Percentiles rank a stretch among this genome's conserved stretches.
Evolutionary conservation across 73 alveolate species (phyloP).

Genomic region (Paramecium pentaurelia): DNA sequence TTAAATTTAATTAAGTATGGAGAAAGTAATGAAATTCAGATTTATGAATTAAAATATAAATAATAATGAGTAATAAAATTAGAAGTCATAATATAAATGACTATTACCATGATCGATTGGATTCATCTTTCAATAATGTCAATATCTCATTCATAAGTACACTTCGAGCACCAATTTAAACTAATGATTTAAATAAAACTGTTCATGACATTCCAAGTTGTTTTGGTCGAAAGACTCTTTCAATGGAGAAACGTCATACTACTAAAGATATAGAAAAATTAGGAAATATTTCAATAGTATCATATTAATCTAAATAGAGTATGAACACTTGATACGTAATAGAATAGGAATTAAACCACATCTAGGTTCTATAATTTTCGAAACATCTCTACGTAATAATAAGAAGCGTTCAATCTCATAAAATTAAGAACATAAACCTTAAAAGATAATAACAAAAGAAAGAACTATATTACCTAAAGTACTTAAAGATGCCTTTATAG

Average conservation of each 20-base stretch:
- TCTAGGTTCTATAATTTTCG: not conserved
- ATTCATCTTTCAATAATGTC: not conserved
- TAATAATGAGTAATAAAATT: not conserved
- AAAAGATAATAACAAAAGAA: not conserved
- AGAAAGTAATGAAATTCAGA: not conserved
- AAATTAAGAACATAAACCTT: not conserved
- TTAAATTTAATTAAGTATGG: not conserved
- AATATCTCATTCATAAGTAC: not conserved
- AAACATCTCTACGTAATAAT: not conserved
- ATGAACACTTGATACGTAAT: conserved; percentile 13
- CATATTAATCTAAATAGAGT: not conserved
- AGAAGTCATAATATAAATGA: not conserved
- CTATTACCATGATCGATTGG: not conserved
- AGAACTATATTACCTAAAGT: not conserved
- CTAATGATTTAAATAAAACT: not conserved
- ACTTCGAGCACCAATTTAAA: not conserved
- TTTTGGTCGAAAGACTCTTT: not conserved
- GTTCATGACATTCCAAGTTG: conserved; percentile 20
- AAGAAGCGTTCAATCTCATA: not conserved
- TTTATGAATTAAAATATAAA: not conserved
- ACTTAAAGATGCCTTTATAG: not conserved
- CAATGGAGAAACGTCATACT: not conserved
- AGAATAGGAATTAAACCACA: conserved; percentile 26
- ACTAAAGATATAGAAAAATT: not conserved
- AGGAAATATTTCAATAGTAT: not conserved